Evolutionary conservation across 139 green algal species (phyloP).

Genomic region (Picochlorum sp.): DNA sequence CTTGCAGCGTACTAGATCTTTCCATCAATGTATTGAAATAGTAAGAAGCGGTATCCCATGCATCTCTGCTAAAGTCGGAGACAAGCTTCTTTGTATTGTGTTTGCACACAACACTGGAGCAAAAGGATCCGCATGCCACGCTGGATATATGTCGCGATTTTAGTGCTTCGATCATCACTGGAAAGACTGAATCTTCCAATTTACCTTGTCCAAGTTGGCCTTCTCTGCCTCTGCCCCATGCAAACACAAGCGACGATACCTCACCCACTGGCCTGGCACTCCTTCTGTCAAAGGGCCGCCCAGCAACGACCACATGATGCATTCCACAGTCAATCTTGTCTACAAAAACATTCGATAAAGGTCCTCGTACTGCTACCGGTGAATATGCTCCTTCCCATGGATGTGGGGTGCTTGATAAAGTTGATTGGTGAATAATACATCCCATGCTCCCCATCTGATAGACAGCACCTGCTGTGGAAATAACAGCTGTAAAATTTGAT

Average conservation of each 20-base stretch:
- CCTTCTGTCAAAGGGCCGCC: slow-evolving; percentile 27
- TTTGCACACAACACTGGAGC: slow-evolving; percentile 56
- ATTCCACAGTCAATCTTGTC: slow-evolving; percentile 48
- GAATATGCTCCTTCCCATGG: slow-evolving; percentile 37
- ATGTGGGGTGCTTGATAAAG: not conserved
- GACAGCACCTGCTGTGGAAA: slow-evolving; percentile 53
- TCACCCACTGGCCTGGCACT: slow-evolving; percentile 3
- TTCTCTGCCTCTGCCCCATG: slow-evolving; percentile 55
- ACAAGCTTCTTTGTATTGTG: slow-evolving; percentile 38
- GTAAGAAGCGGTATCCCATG: slow-evolving; percentile 14
- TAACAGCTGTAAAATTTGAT: slow-evolving; percentile 65
- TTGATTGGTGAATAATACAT: slow-evolving; percentile 6
- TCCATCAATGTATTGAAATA: slow-evolving; percentile 11
- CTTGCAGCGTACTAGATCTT: no score
- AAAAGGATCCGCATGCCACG: slow-evolving; percentile 47
- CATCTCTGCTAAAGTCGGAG: slow-evolving; percentile 13
- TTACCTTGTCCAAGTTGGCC: slow-evolving; percentile 62
- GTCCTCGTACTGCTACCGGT: slow-evolving; percentile 21
- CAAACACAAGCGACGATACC: slow-evolving; percentile 34
- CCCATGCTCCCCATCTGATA: slow-evolving; percentile 75
- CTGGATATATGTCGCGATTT: slow-evolving; percentile 22
- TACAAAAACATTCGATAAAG: slow-evolving; percentile 27
- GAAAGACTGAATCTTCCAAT: slow-evolving; percentile 35
- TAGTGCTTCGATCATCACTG: slow-evolving; percentile 29
- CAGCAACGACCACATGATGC: slow-evolving; percentile 53